Base-by-base conservation (phyloP, 164 flowering plant genomes). In the Sextonia rubra region DNA sequence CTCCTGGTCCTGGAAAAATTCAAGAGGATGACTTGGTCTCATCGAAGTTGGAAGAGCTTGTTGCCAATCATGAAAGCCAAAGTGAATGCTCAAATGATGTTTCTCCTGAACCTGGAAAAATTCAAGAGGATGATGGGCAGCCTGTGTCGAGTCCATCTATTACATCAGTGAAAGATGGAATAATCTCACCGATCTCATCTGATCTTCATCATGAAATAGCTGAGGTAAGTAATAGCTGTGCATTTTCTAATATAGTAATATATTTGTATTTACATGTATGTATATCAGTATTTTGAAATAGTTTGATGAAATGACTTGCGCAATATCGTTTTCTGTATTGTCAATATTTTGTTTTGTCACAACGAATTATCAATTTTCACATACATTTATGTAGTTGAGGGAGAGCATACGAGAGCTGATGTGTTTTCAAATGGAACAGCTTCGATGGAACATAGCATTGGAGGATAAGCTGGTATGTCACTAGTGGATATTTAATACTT, bases 381-480 rank as follows among this genome's bases (percentile, higher is more conserved):
- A 73, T 20, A 44, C 60, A 30, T 79, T 15, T 69, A 20, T 81
- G 80, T 62, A 94, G 97, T 77, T 92, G 82, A 73, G 77, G 56
- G 72, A 79, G 78, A 89, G 74, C 67, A 29, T 91, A 32, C 76
- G 77, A 72, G 90, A 86, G 77, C 81, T 90, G 18, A 86, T 83
- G 88, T 77, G 72, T 65, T 80, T 82, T 61, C 80, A 73, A 63
- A 47, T 18, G 70, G 86, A 86, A 65, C 91, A 91, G 64, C 60
- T 52, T 64, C 62, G 56, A 47, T 87, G 80, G 81, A 84, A 72
- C 44, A 71, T 18, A 66, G 60, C 22, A 14, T 70, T 91, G 85
- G 88, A 91, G 82, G 77, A 80, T 70, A 89, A 87, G 77, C 86
- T 88, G 97, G 98, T 94, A 91, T 24, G 64, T 5, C 23, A 61